Base-by-base conservation (phyloP, 148 eudicot genomes). In the Limonium bicolor region DNA sequence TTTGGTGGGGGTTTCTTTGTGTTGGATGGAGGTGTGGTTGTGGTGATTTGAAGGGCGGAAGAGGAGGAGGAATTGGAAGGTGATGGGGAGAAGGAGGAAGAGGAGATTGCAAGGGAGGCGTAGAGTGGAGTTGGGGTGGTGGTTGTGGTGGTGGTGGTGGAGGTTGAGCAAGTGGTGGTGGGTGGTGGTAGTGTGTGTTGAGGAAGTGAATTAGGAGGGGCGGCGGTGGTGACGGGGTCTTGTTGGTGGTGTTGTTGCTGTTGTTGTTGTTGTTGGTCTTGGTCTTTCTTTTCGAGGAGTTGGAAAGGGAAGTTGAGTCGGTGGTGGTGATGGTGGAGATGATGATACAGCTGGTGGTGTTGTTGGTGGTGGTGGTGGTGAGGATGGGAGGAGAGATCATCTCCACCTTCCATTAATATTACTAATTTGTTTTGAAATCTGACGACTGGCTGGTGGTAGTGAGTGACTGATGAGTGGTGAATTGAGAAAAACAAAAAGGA, bases 261-360 rank as follows among this genome's bases (percentile, higher is more conserved):
- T n/a, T n/a, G n/a, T n/a, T n/a, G 65, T 6, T 86, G 54, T 28
- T 71, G 86, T 20, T 73, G 80, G 18, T 76, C 80, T 44, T 88
- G n/a, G n/a, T n/a, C 92, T 49, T 77, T 88, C 65, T 83, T 83
- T 30, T 79, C 90, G 0, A 88, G 68, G 1, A 83, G 42, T 38
- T 88, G 94, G 53, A 88, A 83, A 1, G 97, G 97, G 55, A 88
- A 88, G 47, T 70, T 77, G 1, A 74, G 94, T 3, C 86, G 71
- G 50, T 69, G 68, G 4, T 61, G 68, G 41, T 50, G 61, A 31
- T 67, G 69, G 46, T 57, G 69, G 18, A 39, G 71, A 27, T 76
- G 65, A 6, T 80, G 54, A 5, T 50, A 61, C 20, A 42, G 63
- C 2, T 68, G 69, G 26, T 59, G 69, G 19, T 58, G 81, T 27